A percentile compares a stretch with the other conserved stretches of the same genome.
phyloP scores from a whole-genome alignment of 2,329 filamentous ascomycete genomes.

The Stagonosporopsis rhizophila region DNA sequence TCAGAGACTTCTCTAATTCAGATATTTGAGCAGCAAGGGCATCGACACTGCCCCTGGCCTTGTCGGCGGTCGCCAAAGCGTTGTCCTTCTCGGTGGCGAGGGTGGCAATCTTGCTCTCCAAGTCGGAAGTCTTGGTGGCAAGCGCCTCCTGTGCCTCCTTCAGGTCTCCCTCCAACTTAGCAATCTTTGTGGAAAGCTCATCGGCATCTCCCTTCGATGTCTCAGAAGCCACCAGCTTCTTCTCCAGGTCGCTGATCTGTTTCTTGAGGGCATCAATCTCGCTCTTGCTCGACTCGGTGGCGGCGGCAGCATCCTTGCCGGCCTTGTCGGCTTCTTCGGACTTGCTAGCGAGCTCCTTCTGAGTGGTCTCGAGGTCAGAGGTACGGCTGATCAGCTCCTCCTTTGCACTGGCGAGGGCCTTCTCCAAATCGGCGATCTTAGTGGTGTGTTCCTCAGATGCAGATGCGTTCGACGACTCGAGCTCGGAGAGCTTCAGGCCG shows the following conservation, averaged over 20 bases:
- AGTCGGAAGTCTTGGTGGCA: conserved; percentile 32
- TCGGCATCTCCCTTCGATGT: conserved; percentile 37
- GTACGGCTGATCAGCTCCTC: conserved; percentile 36
- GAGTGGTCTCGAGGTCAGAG: conserved; percentile 35
- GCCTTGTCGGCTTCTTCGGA: conserved; percentile 24
- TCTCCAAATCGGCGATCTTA: conserved; percentile 28
- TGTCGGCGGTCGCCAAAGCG: conserved; percentile 33
- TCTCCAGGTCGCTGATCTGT: conserved; percentile 33
- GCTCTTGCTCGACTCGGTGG: conserved; percentile 30
- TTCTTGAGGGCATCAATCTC: conserved; percentile 34
- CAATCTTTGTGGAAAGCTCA: conserved; percentile 34
- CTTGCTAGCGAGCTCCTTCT: conserved; percentile 20
- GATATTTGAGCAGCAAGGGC: conserved; percentile 32
- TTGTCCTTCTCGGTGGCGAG: conserved; percentile 32
- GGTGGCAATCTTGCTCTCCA: conserved; percentile 28
- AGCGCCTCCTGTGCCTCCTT: conserved; percentile 36
- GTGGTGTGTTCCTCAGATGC: conserved; percentile 28
- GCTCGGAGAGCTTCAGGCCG: conserved; percentile 26
- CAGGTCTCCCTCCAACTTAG: conserved; percentile 36
- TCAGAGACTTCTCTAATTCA: conserved; percentile 23
- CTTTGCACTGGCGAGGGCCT: conserved; percentile 20
- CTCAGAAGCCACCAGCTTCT: conserved; percentile 35
- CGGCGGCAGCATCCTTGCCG: conserved; percentile 27
- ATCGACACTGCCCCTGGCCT: conserved; percentile 34
- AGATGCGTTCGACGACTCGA: conserved; percentile 25